A percentile compares a stretch with the other conserved stretches of the same genome.
Evolutionary conservation across 306 rosid species (phyloP).

Genomic region (Quercus berberidifolia): DNA sequence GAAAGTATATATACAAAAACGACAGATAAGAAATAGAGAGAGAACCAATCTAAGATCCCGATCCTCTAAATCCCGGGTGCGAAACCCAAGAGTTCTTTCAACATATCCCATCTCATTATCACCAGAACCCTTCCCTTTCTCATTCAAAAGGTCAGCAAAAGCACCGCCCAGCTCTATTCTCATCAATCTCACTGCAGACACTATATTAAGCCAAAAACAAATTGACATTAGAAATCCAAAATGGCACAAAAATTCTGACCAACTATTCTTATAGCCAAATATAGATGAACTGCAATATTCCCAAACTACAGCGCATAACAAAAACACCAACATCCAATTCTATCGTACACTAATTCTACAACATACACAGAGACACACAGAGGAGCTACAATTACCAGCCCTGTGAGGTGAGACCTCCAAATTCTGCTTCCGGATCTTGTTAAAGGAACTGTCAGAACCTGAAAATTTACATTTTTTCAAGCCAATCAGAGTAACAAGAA

Average conservation of each 20-base stretch:
- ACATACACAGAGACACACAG: not conserved
- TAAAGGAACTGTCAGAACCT: slow-evolving; percentile 38
- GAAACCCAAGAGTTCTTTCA: slow-evolving; percentile 79
- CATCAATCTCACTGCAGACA: slow-evolving; percentile 85
- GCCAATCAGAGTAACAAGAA: slow-evolving; percentile 9
- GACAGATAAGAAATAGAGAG: slow-evolving; percentile 18
- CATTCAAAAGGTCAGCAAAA: slow-evolving; percentile 90
- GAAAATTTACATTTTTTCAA: slow-evolving; percentile 7
- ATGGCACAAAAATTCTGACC: not conserved
- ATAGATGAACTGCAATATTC: not conserved
- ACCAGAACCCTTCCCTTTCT: slow-evolving; percentile 93
- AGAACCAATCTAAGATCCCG: slow-evolving; percentile 84
- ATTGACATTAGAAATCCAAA: not conserved
- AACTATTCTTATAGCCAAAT: not conserved
- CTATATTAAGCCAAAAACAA: slow-evolving; percentile 30
- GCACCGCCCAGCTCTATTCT: slow-evolving; percentile 91
- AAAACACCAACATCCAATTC: not conserved
- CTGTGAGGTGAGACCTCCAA: slow-evolving; percentile 84
- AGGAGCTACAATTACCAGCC: slow-evolving; percentile 51
- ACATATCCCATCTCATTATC: slow-evolving; percentile 91
- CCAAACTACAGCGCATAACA: not conserved
- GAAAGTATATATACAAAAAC: not conserved
- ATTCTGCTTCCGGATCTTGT: slow-evolving; percentile 62
- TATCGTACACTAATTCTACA: not conserved
- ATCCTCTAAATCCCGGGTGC: slow-evolving; percentile 62